Evolutionary conservation across 1,284 basidiomycete genomes (phyloP).

Genomic region (Vanrija sp.): DNA sequence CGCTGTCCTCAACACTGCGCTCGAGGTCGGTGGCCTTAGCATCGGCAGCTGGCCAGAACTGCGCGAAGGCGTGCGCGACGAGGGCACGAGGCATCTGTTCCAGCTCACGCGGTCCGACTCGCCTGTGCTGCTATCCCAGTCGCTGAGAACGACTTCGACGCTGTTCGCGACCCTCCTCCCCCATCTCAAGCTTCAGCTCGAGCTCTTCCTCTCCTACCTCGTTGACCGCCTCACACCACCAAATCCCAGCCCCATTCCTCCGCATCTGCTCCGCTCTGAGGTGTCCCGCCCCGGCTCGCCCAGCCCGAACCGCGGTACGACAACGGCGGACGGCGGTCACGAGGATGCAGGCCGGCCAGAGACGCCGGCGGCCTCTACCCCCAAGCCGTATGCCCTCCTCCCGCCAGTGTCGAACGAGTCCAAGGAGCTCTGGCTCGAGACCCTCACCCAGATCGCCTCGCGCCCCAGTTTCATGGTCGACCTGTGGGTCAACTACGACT

Average conservation of each 20-base stretch:
- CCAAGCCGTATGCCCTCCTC: conserved; percentile 45
- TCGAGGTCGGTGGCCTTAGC: conserved; percentile 75
- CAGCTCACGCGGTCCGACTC: conserved; percentile 87
- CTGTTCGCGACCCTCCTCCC: conserved; percentile 83
- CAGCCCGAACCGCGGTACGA: conserved; percentile 8
- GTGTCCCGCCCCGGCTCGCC: conserved; percentile 58
- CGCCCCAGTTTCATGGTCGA: conserved; percentile 81
- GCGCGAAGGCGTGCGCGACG: conserved; percentile 57
- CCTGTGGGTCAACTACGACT: conserved; percentile 94
- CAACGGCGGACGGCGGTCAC: conserved; percentile 11
- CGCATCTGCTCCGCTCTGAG: conserved; percentile 27
- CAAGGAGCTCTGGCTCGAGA: conserved; percentile 85
- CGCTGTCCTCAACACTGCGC: conserved; percentile 79
- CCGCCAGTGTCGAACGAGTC: conserved; percentile 76
- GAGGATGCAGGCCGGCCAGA: conserved; percentile 9
- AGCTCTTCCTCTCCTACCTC: conserved; percentile 89
- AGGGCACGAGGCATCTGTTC: conserved; percentile 94
- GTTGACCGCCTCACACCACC: conserved; percentile 80
- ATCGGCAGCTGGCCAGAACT: conserved; percentile 60
- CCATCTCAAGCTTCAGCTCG: conserved; percentile 92
- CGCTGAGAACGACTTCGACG: conserved; percentile 80
- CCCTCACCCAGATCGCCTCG: conserved; percentile 72
- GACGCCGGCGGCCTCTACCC: conserved; percentile 26
- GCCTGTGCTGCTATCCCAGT: conserved; percentile 68
- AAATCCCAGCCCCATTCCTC: conserved; percentile 35